Evolutionary conservation across 2,329 filamentous ascomycete genomes (phyloP), one percentile per base, ranked within the genome.

Genomic region (Ophiostoma montium): DNA sequence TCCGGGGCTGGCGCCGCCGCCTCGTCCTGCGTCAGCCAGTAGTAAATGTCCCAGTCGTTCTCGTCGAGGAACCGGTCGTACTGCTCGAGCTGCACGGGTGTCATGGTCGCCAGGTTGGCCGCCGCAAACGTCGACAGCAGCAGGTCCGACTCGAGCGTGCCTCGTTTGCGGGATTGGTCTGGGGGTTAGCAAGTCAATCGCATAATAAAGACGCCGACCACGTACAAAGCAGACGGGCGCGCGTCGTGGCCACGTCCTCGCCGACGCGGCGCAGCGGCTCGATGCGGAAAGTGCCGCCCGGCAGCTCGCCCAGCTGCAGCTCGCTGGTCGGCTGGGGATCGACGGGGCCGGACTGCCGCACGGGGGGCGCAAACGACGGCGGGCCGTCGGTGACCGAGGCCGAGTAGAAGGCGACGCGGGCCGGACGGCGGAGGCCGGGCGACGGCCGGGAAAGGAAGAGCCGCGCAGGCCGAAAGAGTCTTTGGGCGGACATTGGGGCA

Each of bases 21-120:
- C 55, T 68, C 63, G 48, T 87, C 80, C 66, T 98, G 92, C 15
- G 92, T 98, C 3, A 86, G 87, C 92, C 92, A 98, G 74, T 98
- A 98, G 74, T 98, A 98, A 54, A 98, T 95, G 64, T 98, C 92
- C 92, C 92, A 98, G 70, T 98, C 92, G 67, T 98, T 98, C 69
- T 98, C 92, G 66, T 98, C 92, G 50, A 98, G 80, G 71, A 98
- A 94, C 27, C 75, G 70, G 64, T 96, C 90, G 70, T 92, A 96
- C 66, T 94, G 78, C 58, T 76, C 67, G 58, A 96, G 80, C 62
- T 94, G 84, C 46, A 72, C 66, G 6, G 70, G 65, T 1, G 76
- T 77, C 86, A 98, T 94, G 53, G 69, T 70, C 39, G 73, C 70
- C 19, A 98, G 80, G 66, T 94, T 75, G 49, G 73, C 70, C 57